Percentiles rank a stretch among this genome's conserved stretches.
phyloP scores from a whole-genome alignment of 1,284 basidiomycete species.

The Lignosus rhinocerotis region DNA sequence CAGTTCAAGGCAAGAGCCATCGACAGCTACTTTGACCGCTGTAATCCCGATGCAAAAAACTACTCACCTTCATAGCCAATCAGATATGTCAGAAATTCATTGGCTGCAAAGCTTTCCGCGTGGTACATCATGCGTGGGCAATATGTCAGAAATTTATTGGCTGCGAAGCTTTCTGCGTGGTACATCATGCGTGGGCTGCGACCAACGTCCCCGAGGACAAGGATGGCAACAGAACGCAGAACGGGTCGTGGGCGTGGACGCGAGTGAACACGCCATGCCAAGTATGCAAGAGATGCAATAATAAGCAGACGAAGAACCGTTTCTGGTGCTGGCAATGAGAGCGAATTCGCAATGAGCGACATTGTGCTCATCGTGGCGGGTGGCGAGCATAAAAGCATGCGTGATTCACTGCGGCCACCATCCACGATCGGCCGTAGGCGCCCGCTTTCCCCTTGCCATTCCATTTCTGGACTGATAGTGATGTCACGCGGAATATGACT shows the following conservation, averaged over 20 bases:
- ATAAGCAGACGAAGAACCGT: background rate
- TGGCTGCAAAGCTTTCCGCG: slow-evolving; percentile 85
- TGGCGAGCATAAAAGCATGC: background rate
- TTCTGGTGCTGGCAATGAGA: background rate
- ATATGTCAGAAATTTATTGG: slow-evolving; percentile 77
- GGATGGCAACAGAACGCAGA: slow-evolving; percentile 74
- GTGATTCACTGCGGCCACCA: no score
- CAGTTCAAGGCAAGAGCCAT: background rate
- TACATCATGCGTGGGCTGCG: slow-evolving; percentile 99
- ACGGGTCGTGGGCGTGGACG: slow-evolving; percentile 35
- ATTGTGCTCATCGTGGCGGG: slow-evolving; percentile 13
- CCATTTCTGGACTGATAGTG: slow-evolving; percentile 6
- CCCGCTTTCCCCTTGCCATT: background rate
- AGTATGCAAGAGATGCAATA: background rate
- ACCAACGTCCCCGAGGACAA: slow-evolving; percentile 96
- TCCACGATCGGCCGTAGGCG: background rate
- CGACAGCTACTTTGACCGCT: no score
- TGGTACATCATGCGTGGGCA: slow-evolving; percentile 99
- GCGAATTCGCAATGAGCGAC: slow-evolving; percentile 8
- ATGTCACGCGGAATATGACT: no score
- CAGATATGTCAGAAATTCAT: slow-evolving; percentile 79
- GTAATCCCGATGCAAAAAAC: background rate
- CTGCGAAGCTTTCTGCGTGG: slow-evolving; percentile 90
- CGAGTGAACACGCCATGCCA: slow-evolving; percentile 16
- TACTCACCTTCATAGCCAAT: slow-evolving; percentile 84